phyloP scores from a whole-genome alignment of 106 monocot species.

The Dendrobium chrysotoxum region DNA sequence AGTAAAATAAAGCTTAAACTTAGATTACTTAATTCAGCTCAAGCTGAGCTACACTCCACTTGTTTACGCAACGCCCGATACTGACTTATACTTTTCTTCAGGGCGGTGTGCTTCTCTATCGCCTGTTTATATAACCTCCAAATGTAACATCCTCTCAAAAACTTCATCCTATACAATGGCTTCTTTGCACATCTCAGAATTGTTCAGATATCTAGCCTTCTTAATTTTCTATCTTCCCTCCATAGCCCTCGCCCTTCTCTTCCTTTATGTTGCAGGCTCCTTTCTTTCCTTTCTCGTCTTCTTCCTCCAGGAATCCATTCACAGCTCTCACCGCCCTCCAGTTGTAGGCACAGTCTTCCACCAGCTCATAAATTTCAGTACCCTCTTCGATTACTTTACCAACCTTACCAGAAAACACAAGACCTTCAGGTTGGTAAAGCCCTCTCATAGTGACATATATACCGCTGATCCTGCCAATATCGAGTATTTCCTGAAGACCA shows the following conservation, averaged over 20 bases:
- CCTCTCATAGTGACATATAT: conserved; percentile 21
- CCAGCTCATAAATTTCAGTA: conserved; percentile 27
- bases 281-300: conserved; percentile 16
- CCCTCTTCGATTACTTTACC: conserved; percentile 26
- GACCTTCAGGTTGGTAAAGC: conserved; percentile 37
- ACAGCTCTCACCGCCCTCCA: conserved; percentile 12
- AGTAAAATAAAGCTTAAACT: too few relatives aligned
- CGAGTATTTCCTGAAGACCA: conserved; percentile 48
- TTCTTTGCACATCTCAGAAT: neutral
- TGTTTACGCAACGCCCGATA: too few relatives aligned
- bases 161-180: neutral
- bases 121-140: too few relatives aligned
- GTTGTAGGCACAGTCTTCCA: conserved; percentile 38
- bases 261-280: conserved; percentile 18
- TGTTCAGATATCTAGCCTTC: neutral
- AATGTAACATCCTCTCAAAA: neutral
- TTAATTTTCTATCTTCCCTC: neutral
- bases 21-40: too few relatives aligned
- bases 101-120: too few relatives aligned
- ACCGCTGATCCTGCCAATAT: conserved; percentile 42
- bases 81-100: too few relatives aligned
- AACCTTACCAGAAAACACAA: conserved; percentile 9
- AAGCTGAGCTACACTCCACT: too few relatives aligned
- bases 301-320: conserved; percentile 19
- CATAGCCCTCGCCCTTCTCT: conserved; percentile 6